phyloP scores from a whole-genome alignment of 495 filamentous ascomycete species.

The Thozetella sp. region DNA sequence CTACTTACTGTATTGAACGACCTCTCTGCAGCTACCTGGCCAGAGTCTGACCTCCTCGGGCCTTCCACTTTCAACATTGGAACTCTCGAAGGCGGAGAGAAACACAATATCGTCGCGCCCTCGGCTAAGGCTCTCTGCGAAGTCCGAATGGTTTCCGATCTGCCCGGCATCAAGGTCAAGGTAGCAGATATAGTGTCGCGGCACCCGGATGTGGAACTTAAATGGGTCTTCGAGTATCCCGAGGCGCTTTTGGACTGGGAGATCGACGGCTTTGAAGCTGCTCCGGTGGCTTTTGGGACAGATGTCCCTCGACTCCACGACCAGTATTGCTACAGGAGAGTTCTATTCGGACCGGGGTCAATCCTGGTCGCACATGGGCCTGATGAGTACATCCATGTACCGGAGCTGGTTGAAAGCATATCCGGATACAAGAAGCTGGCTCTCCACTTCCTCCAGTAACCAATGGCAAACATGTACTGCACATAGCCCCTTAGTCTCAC shows the following conservation, averaged over 20 bases:
- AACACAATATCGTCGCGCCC: slow-evolving; percentile 70
- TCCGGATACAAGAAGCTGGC: slow-evolving; percentile 55
- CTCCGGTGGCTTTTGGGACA: slow-evolving; percentile 74
- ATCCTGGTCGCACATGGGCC: slow-evolving; percentile 77
- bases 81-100: slow-evolving; percentile 65
- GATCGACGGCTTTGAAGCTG: slow-evolving; percentile 63
- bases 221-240: slow-evolving; percentile 54
- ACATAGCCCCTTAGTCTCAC: too few relatives aligned
- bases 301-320: slow-evolving; percentile 72
- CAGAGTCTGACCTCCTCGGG: slow-evolving; percentile 65
- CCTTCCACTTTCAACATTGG: slow-evolving; percentile 74
- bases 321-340: slow-evolving; percentile 62
- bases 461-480: too few relatives aligned
- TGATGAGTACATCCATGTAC: slow-evolving; percentile 63
- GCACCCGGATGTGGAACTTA: slow-evolving; percentile 51
- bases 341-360: slow-evolving; percentile 74
- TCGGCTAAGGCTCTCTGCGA: slow-evolving; percentile 58
- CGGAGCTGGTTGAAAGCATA: slow-evolving; percentile 57
- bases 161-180: slow-evolving; percentile 47
- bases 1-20: slow-evolving; percentile 59
- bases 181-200: slow-evolving; percentile 52
- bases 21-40: slow-evolving; percentile 60
- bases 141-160: slow-evolving; percentile 64
- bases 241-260: slow-evolving; percentile 70
- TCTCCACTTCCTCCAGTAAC: too few relatives aligned